Base-by-base conservation (phyloP, 1,139 yeast species). In the Pichia sp. region DNA sequence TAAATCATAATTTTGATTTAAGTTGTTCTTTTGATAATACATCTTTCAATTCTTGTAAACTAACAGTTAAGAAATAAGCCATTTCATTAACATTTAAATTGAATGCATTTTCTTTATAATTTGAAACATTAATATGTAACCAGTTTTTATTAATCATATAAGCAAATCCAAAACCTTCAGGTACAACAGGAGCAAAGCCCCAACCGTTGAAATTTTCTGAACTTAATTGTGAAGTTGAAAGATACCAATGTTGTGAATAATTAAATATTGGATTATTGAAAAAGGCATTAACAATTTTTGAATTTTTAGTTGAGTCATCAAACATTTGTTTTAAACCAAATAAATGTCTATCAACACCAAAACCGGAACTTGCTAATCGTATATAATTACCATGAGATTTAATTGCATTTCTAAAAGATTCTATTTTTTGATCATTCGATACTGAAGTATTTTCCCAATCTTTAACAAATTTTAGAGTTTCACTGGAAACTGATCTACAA, bases 111-210 rank as follows among this genome's bases (percentile, higher is more conserved):
- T 77, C 79, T 66, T 81, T 85, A 74, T 84, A 87, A 62, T 87
- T 82, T 47, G 90, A 85, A 58, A 93, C 83, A 70, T 91, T 95
- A 63, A 93, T 83, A 67, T 90, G 95, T 62, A 90, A 67, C 82
- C 89, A 85, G 63, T 90, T 87, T 57, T 81, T 81, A 73, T 88
- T 90, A 66, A 91, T 79, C 87, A 90, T 88, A 74, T 93, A 93
- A 27, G 96, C 98, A 59, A 88, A 77, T 8, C 98, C 99, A 64
- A 87, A 84, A 16, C 99, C 99, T 57, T 86, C 88, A 66, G 93
- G 96, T 62, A 87, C 83, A 52, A 93, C 98, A 69, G 95, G 96
- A 28, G 96, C 84, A 90, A 91, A 93, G 49, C 99, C 99, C 79
- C 93, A 93, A 51, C 96, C 93, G 68, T 89, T 90, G 73, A 89